Base-by-base conservation (phyloP, 768 basidiomycete species). In the Polyporus arcularius region DNA sequence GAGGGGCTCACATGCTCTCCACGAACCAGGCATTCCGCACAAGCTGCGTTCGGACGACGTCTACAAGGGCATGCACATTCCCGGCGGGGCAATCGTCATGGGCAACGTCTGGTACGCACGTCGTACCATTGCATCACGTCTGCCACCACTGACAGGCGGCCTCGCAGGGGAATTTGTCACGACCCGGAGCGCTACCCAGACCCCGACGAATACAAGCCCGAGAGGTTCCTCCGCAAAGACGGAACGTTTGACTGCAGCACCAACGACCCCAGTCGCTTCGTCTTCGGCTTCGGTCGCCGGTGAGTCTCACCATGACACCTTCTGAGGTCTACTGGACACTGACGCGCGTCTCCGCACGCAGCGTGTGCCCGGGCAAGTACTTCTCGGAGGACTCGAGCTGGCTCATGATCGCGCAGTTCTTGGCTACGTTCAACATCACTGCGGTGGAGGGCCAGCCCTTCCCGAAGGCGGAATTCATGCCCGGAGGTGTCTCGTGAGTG, bases 361-460 rank as follows among this genome's bases (percentile, higher is more conserved):
- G 60, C 32, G 64, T 68, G 4, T 70, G 71, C 55, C 68, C 68
- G n/a, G 71, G 71, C 12, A 60, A 53, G 35, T 58, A 59, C 46
- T 46, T 72, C 9, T 68, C 69, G 26, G 62, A 69, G n/a, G 57
- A 65, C 43, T 63, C 66, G 6, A 40, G 67, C 26, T 70, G 65
- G 58, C 62, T 72, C 18, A 56, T 61, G 41, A 53, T 69, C 41
- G 68, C 71, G 12, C 56, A 61, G 39, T 54, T 66, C 40, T 50
- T 69, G 12, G 57, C 63, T 26, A 54, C 57, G 4, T 70, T 68
- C 61, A 50, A 62, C 49, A 59, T 71, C 40, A 48, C 53, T 12
- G 61, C 65, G 18, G 53, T 60, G 21, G 55, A 35, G 15, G 55
- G 55, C 11, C 26, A 35, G 31, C 31, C 60, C 54, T 42, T 46